Evolutionary conservation across 2,329 filamentous ascomycete species (phyloP), one percentile per base, ranked within the genome.

Genomic region (Fusarium foetens): DNA sequence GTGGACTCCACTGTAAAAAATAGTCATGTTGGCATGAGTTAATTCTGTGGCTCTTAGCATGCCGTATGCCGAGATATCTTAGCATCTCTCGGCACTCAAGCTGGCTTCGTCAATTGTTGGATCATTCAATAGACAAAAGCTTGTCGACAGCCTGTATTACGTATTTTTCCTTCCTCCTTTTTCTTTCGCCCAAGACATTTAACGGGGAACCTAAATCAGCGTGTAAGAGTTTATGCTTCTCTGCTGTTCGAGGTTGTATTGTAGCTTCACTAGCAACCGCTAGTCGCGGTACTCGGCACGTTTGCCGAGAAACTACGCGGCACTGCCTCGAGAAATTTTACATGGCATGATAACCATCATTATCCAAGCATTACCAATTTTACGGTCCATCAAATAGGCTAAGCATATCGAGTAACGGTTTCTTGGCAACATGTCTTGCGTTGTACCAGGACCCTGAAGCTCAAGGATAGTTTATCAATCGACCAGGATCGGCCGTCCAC

Each of bases 401-500:
- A 17, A 53, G 14, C 13, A 39, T n/a, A 10, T 13, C 9, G 7
- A 39, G 19, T 27, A 53, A 29, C 35, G 2, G 33, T 17, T 8
- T 12, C 55, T 58, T 53, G 55, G 55, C n/a, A 23, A 1, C 21
- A 21, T 27, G 27, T 25, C 21, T 39, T n/a, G 35, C 46, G 45
- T 10, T n/a, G 8, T 23, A 16, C 11, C 19, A 48, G 10, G 54
- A 29, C 35, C 46, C 46, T 53, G 35, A 41, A 25, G 21, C 21
- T 39, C 27, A 41, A 5, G 43, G 43, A 41, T 25, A 36, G 12
- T 33, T 58, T 39, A 31, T 29, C 12, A 19, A 21, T 39, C 16
- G 27, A 59, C 57, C 46, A 54, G 54, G 54, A 49, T 58, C 54
- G 31, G 54, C 54, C 41, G 51, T 49, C 25, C 19, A 16, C 5